phyloP scores from a whole-genome alignment of 2,329 filamentous ascomycete species.

The Penicillium rolfsii region DNA sequence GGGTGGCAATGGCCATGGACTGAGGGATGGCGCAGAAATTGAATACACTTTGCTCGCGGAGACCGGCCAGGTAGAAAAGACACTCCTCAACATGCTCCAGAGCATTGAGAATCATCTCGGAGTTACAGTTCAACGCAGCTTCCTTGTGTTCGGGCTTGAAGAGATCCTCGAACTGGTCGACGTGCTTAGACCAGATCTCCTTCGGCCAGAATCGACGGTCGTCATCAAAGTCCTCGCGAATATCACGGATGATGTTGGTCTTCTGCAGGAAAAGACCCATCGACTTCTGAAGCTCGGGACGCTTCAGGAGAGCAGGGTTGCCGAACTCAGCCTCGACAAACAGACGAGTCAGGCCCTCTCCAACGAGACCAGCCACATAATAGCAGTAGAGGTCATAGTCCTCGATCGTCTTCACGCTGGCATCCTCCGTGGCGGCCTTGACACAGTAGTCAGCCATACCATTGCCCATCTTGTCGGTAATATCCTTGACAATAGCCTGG shows the following conservation, averaged over 20 bases:
- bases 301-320: constrained; percentile 78
- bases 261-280: constrained; percentile 99
- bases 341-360: constrained; percentile 85
- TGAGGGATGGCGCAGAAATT: constrained; percentile 99
- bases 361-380: constrained; percentile 97
- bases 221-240: constrained; percentile 87
- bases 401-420: constrained; percentile 78
- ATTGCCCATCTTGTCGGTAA: constrained; percentile 92
- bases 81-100: constrained; percentile 87
- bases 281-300: constrained; percentile 81
- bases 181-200: constrained; percentile 96
- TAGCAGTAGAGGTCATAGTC: constrained; percentile 98
- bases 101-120: constrained; percentile 92
- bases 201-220: constrained; percentile 90
- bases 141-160: constrained; percentile 79
- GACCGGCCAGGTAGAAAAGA: constrained; percentile 94
- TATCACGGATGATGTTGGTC: constrained; percentile 97
- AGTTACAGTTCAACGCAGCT: constrained; percentile 79
- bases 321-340: constrained; percentile 87
- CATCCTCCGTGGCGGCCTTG: constrained; percentile 77
- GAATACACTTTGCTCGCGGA: constrained; percentile 96
- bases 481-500: constrained; percentile 84
- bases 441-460: constrained; percentile 96
- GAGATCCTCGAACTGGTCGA: constrained; percentile 84
- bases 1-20: constrained; percentile 93